These are phyloP conservation scores for Fusarium marasasianum DNA, from an alignment of 2,329 filamentous ascomycete genomes.

Conservation along the genomic window DNA sequence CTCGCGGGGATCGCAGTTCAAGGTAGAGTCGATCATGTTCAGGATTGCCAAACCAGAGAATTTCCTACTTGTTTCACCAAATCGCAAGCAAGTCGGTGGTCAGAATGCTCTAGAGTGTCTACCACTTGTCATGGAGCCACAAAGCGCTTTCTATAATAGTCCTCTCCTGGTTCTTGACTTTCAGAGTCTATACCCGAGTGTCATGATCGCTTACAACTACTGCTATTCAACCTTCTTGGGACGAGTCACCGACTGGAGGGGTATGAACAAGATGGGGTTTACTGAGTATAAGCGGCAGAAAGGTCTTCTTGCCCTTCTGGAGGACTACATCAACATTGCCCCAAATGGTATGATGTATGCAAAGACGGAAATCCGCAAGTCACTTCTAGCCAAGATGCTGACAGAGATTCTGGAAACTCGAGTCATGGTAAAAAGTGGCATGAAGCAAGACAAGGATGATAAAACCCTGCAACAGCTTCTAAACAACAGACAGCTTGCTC, in stretches of 20 bases:
- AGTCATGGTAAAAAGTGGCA: slow-evolving; percentile 97
- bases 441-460: slow-evolving; percentile 93
- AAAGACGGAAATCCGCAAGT: slow-evolving; percentile 86
- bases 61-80: slow-evolving; percentile 89
- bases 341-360: slow-evolving; percentile 98
- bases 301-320: slow-evolving; percentile 78
- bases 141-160: slow-evolving; percentile 91
- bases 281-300: slow-evolving; percentile 83
- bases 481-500: slow-evolving; percentile 91
- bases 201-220: slow-evolving; percentile 99
- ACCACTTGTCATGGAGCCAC: slow-evolving; percentile 96
- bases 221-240: slow-evolving; percentile 98
- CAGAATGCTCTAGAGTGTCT: slow-evolving; percentile 96
- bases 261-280: slow-evolving; percentile 94
- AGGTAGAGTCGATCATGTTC: slow-evolving; percentile 99
- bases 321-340: slow-evolving; percentile 88
- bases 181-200: slow-evolving; percentile 93
- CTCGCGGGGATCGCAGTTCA: slow-evolving; percentile 94
- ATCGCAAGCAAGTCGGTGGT: slow-evolving; percentile 87
- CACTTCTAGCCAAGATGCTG: slow-evolving; percentile 94
- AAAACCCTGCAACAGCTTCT: slow-evolving; percentile 84
- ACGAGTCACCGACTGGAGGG: slow-evolving; percentile 86
- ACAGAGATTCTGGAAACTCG: slow-evolving; percentile 94
- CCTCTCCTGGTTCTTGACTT: slow-evolving; percentile 94
- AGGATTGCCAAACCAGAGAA: slow-evolving; percentile 97